phyloP scores from a whole-genome alignment of 2,329 filamentous ascomycete species.

The Xylariomycetidae sp. region DNA sequence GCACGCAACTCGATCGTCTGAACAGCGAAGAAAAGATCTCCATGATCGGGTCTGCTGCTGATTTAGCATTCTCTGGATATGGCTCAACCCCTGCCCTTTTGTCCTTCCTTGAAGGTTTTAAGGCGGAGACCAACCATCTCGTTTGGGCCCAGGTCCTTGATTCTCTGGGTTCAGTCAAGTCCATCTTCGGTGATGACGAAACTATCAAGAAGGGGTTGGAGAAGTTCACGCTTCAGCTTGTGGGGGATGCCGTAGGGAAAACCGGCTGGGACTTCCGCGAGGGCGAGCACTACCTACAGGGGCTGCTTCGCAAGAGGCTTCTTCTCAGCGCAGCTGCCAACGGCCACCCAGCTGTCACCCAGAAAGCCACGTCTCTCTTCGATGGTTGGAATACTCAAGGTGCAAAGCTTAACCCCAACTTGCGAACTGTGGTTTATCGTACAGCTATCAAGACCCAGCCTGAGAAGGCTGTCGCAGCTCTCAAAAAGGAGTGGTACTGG shows the following conservation, averaged over 20 bases:
- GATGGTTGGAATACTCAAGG: slow-evolving; percentile 67
- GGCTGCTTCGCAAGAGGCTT: slow-evolving; percentile 77
- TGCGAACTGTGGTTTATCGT: slow-evolving; percentile 76
- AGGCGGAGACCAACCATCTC: slow-evolving; percentile 74
- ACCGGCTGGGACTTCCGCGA: slow-evolving; percentile 82
- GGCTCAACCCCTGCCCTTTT: slow-evolving; percentile 77
- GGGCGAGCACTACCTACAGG: slow-evolving; percentile 74
- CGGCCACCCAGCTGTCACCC: slow-evolving; percentile 66
- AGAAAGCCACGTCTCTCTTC: slow-evolving; percentile 76
- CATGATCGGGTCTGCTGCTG: slow-evolving; percentile 82
- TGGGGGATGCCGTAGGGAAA: slow-evolving; percentile 68
- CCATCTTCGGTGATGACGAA: slow-evolving; percentile 77
- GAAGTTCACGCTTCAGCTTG: slow-evolving; percentile 73
- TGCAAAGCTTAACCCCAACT: slow-evolving; percentile 71
- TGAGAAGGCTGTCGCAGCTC: slow-evolving; percentile 61
- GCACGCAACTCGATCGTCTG: slow-evolving; percentile 69
- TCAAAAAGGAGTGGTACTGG: slow-evolving; percentile 80
- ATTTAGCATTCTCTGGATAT: slow-evolving; percentile 82
- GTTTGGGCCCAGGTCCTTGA: slow-evolving; percentile 85
- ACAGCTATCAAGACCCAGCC: slow-evolving; percentile 69
- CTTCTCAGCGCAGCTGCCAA: slow-evolving; percentile 70
- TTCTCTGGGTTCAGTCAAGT: slow-evolving; percentile 71
- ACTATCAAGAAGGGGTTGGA: slow-evolving; percentile 68
- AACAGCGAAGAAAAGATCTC: slow-evolving; percentile 88
- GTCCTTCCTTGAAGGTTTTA: slow-evolving; percentile 80